Evolutionary conservation across 768 basidiomycete species (phyloP), one percentile per base, ranked within the genome.

Genomic region (Auricularia auricula-judae): DNA sequence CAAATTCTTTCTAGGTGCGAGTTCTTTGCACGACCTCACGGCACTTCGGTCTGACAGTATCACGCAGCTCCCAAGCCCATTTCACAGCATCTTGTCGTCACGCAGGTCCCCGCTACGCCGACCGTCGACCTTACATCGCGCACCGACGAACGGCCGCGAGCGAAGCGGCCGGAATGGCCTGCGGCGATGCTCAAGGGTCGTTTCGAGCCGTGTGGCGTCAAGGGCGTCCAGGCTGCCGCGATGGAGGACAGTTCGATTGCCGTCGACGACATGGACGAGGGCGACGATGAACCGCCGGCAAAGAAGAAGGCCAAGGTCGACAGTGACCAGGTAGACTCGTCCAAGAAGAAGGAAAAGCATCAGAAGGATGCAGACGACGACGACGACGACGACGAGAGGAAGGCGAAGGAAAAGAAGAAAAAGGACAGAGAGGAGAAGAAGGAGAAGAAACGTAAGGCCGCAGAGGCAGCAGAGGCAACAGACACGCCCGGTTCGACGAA

Each of bases 1-100:
- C 0, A 80, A 78, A 60, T 69, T 89, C 3, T 88, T 82, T 68
- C 72, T 77, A 61, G 84, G 89, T 87, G 68, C 53, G 76, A 7
- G 7, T 35, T 14, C 23, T 4, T 10, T 56, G 21, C 34, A 7
- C 5, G 29, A 29, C 21, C 29, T 59, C 8, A 14, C 11, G 8
- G 14, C 23, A 33, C 12, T 29, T 29, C 56, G 3, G 23, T 4
- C 29, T 59, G 23, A n/a, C 8, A 10, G 11, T 59, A 21, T 59
- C 29, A 10, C 33, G 56, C 56, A 59, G 56, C 56, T 4, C 56
- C 23, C 8, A 59, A 59, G 23, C 23, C 23, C 14, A 5, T 59
- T 8, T 14, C 56, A 4, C 18, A 33, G 18, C 33, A 59, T 33
- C 11, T 59, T 29, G 56, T 59, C 56, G 56, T 59, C 4, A 59